Evolutionary conservation across 768 basidiomycete genomes (phyloP).

Genomic region (Kwoniella sp.): DNA sequence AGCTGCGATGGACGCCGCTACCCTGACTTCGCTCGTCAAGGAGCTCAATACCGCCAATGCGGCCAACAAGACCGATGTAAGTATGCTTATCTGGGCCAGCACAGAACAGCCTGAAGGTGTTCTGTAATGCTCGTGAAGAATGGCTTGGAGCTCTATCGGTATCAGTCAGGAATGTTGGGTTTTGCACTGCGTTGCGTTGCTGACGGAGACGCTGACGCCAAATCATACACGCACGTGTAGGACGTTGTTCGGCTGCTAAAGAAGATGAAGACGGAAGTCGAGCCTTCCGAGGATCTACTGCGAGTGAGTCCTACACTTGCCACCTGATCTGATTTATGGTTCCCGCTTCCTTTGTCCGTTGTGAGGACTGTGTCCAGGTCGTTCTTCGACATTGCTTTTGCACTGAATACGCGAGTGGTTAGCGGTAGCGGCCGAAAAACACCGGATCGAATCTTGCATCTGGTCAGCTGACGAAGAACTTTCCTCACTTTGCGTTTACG

Average conservation of each 20-base stretch:
- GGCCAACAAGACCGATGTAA: slow-evolving; percentile 40
- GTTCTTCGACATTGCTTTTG: no score
- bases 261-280: slow-evolving; percentile 39
- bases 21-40: slow-evolving; percentile 32
- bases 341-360: no score
- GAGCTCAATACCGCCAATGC: slow-evolving; percentile 42
- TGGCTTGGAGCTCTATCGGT: no score
- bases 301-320: slow-evolving; percentile 40
- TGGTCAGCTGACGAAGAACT: not conserved
- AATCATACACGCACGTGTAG: slow-evolving; percentile 16
- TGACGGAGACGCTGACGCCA: not conserved
- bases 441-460: no score
- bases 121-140: not conserved
- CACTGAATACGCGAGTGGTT: no score
- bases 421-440: no score
- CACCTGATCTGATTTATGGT: no score
- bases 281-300: slow-evolving; percentile 49
- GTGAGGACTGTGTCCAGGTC: no score
- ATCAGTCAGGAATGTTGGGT: no score
- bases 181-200: not conserved
- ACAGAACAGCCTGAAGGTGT: not conserved
- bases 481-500: not conserved
- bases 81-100: no score
- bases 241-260: slow-evolving; percentile 44
- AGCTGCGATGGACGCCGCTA: slow-evolving; percentile 34